Percentiles rank a stretch among this genome's conserved stretches.
Evolutionary conservation across 2,329 filamentous ascomycete species (phyloP).

Genomic region (Fusarium sp.): DNA sequence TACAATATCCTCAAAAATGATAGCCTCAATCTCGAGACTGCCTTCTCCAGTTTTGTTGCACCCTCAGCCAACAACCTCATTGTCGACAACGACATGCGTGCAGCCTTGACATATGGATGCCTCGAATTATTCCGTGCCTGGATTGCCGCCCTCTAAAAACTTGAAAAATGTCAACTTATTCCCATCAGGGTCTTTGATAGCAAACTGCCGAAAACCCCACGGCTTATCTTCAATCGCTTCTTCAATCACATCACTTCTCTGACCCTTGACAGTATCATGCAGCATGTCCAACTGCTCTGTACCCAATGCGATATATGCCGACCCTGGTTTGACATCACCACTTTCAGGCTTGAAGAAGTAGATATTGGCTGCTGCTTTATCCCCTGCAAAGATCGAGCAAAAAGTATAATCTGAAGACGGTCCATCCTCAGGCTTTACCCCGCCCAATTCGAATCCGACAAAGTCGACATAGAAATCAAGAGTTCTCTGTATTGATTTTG

Average conservation of each 20-base stretch:
- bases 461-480: constrained; percentile 16
- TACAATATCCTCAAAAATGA: background rate
- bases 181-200: constrained; percentile 23
- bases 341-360: constrained; percentile 28
- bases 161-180: constrained; percentile 32
- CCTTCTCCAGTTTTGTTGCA: background rate
- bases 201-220: constrained; percentile 30
- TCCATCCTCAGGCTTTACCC: constrained; percentile 17
- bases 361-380: constrained; percentile 29
- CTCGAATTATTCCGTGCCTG: constrained; percentile 4
- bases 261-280: constrained; percentile 11
- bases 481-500: constrained; percentile 19
- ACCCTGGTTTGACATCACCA: constrained; percentile 4
- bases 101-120: background rate
- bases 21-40: background rate
- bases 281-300: constrained; percentile 21
- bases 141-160: constrained; percentile 26
- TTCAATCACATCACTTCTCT: constrained; percentile 6
- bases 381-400: constrained; percentile 19
- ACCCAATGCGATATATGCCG: constrained; percentile 22
- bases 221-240: constrained; percentile 21
- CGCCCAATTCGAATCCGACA: constrained; percentile 18
- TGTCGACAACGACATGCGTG: background rate
- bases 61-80: background rate
- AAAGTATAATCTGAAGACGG: constrained; percentile 18